These are phyloP conservation scores for Silene conica DNA, from an alignment of 148 eudicot species.

Conservation along the genomic window DNA sequence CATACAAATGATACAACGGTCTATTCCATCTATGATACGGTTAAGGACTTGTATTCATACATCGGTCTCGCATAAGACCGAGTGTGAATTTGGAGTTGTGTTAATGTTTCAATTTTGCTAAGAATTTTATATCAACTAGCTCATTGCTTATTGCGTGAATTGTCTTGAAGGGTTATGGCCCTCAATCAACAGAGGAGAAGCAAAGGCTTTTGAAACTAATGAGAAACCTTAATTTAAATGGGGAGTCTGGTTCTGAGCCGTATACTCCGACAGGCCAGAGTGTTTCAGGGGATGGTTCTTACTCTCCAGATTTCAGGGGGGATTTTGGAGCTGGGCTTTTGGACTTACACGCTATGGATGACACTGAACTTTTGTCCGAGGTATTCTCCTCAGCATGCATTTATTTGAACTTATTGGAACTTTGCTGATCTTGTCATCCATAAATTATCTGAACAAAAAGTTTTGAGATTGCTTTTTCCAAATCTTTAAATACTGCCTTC, in stretches of 20 bases:
- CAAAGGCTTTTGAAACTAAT: constrained; percentile 88
- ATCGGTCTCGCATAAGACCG: background rate
- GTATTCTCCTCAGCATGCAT: constrained; percentile 29
- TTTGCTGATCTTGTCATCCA: background rate
- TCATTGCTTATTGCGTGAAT: constrained; percentile 13
- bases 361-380: constrained; percentile 94
- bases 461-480: background rate
- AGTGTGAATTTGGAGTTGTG: background rate
- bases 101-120: background rate
- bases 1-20: background rate
- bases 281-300: constrained; percentile 60
- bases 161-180: constrained; percentile 81
- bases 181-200: constrained; percentile 96
- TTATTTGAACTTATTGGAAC: constrained; percentile 7
- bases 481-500: background rate
- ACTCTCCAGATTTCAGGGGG: constrained; percentile 85
- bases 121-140: background rate
- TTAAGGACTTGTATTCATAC: background rate
- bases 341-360: constrained; percentile 98
- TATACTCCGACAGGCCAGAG: constrained; percentile 72
- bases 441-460: background rate
- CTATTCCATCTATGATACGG: background rate
- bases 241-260: constrained; percentile 87
- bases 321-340: constrained; percentile 99
- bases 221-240: constrained; percentile 91